Evolutionary conservation across 2,329 filamentous ascomycete genomes (phyloP), one percentile per base, ranked within the genome.

Genomic region (Claviceps sp.): DNA sequence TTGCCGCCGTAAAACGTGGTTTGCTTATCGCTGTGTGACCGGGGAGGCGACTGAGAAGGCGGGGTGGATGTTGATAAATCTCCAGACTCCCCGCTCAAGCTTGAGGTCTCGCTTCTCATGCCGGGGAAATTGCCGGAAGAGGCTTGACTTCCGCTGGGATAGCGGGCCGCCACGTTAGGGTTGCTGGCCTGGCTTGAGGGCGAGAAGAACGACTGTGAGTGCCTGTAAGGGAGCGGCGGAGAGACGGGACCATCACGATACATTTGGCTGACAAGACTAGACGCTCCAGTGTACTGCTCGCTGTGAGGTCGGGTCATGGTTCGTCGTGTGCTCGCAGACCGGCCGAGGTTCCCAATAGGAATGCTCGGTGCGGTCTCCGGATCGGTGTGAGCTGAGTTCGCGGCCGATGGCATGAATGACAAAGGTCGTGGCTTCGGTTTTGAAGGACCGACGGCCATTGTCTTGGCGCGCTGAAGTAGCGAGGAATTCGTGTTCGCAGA

Each of bases 201-300:
- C 14, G 69, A 69, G 67, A 86, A 86, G 69, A 85, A 85, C 37
- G 79, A 81, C 61, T 79, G 74, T 56, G 79, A 78, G 63, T 78
- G 72, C 55, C 83, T 70, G 66, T 81, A 73, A 58, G 72, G 72
- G 26, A 82, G 69, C 3, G 77, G 71, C 45, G 80, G 75, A 22
- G 82, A 85, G 44, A 78, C 73, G 8, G 81, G 77, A 4, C 79
- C 77, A 22, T 85, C 78, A 62, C 84, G 84, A 71, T 94, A 94
- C 86, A 95, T 95, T 67, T 90, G 89, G 60, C 87, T 88, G 48
- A 95, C 84, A 34, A 95, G 79, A 54, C 77, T 81, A 7, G 86
- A 85, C 18, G 82, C 82, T 45, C 70, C 70, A 0, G 76, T 77
- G 61, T 72, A 79, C 65, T 84, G 81, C 60, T 84, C 81, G 60